Evolutionary conservation across 371 early-diverging fungal species (phyloP).

Genomic region (Mucor piriformis): DNA sequence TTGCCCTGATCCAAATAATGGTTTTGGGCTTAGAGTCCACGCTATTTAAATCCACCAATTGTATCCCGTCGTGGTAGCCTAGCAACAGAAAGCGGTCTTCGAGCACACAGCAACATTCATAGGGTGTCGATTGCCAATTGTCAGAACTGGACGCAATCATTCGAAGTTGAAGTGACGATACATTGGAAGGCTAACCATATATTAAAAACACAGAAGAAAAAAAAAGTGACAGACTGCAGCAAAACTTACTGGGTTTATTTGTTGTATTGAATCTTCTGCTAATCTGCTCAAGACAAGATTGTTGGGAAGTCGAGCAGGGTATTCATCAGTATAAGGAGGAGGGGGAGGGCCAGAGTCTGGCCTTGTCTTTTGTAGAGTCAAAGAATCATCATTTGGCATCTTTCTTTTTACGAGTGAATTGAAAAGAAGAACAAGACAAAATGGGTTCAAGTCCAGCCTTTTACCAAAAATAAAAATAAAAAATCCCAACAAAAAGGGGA

Average conservation of each 20-base stretch:
- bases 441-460: background rate
- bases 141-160: constrained; percentile 24
- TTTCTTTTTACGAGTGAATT: background rate
- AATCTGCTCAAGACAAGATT: background rate
- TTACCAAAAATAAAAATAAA: background rate
- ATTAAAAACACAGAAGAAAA: background rate
- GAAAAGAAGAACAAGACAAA: background rate
- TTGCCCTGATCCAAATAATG: constrained; percentile 35
- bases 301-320: background rate
- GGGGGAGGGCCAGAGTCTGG: constrained; percentile 5
- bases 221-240: background rate
- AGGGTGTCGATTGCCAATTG: constrained; percentile 26
- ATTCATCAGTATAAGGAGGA: constrained; percentile 8
- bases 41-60: constrained; percentile 28
- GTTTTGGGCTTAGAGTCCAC: constrained; percentile 20
- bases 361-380: background rate
- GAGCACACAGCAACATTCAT: constrained; percentile 42
- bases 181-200: background rate
- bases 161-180: constrained; percentile 28
- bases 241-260: background rate
- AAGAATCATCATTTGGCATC: constrained; percentile 11
- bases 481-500: background rate
- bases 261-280: constrained; percentile 3
- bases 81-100: constrained; percentile 42
- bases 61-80: constrained; percentile 35